These are phyloP conservation scores for Pestalotiopsis sp. DNA, from an alignment of 2,329 filamentous ascomycete genomes.

Conservation along the genomic window DNA sequence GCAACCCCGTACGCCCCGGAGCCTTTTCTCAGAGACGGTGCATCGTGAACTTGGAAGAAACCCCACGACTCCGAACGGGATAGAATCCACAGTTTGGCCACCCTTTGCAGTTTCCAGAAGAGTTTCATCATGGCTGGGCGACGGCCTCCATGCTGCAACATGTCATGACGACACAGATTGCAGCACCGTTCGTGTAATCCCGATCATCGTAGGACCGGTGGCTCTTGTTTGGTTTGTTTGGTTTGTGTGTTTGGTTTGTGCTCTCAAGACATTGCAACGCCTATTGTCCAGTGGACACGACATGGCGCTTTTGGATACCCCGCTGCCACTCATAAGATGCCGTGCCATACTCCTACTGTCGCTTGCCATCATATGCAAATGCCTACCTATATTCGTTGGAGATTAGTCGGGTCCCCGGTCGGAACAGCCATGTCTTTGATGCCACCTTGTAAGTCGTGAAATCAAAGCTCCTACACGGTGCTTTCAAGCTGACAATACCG, in stretches of 20 bases:
- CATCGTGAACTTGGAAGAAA: not conserved
- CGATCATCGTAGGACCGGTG: too few species aligned
- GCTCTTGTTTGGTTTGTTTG: too few species aligned
- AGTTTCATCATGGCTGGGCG: not conserved
- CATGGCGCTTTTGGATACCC: too few species aligned
- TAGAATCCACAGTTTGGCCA: not conserved
- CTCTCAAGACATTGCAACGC: too few species aligned
- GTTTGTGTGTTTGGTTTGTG: too few species aligned
- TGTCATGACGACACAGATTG: not conserved
- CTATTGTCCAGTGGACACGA: too few species aligned
- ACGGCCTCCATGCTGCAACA: not conserved
- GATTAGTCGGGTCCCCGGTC: not conserved
- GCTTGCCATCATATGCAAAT: not conserved
- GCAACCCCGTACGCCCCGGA: not conserved
- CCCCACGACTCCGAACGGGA: not conserved
- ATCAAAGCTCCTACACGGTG: not conserved
- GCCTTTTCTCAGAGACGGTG: slow-evolving; percentile 8
- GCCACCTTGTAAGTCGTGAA: not conserved
- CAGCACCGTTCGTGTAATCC: not conserved
- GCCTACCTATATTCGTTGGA: not conserved
- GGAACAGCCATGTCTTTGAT: not conserved
- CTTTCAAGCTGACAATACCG: not conserved
- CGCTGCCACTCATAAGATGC: too few species aligned
- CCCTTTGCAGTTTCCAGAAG: not conserved
- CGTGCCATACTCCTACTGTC: not conserved